Percentiles rank a stretch among this genome's conserved stretches.
These are phyloP conservation scores for Naumovozyma castellii DNA, from an alignment of 805 yeast species.

Conservation along the genomic window DNA sequence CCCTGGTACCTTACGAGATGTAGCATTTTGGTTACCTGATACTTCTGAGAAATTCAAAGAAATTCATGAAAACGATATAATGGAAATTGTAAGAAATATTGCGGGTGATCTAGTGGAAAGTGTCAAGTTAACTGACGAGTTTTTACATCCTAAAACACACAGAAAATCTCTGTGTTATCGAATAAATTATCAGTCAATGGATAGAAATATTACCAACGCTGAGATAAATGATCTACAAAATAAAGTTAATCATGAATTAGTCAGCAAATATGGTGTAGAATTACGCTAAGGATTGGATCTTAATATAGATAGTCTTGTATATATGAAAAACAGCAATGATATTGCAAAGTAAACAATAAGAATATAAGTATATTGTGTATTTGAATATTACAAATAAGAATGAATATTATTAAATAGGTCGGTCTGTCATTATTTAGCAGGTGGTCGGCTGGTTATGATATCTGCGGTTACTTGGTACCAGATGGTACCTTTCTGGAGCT, in stretches of 20 bases:
- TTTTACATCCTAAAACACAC: slow-evolving; percentile 74
- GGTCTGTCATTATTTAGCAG: too few species aligned
- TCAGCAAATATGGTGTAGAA: slow-evolving; percentile 44
- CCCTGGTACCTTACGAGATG: slow-evolving; percentile 79
- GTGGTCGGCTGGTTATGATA: slow-evolving; percentile 6
- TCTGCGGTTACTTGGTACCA: slow-evolving; percentile 60
- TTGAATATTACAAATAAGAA: not conserved
- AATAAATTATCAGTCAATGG: slow-evolving; percentile 91
- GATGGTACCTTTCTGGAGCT: slow-evolving; percentile 46
- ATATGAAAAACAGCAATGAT: too few species aligned
- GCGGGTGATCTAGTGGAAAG: slow-evolving; percentile 88
- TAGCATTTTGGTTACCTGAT: slow-evolving; percentile 80
- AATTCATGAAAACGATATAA: slow-evolving; percentile 80
- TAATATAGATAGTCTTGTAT: too few species aligned
- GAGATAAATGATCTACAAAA: slow-evolving; percentile 74
- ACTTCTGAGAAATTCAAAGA: slow-evolving; percentile 7
- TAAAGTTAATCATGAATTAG: slow-evolving; percentile 50
- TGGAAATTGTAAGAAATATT: slow-evolving; percentile 78
- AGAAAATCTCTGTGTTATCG: slow-evolving; percentile 77
- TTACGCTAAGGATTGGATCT: slow-evolving; percentile 34
- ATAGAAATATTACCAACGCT: slow-evolving; percentile 73
- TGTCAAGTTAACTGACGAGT: slow-evolving; percentile 72
- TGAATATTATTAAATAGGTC: not conserved
- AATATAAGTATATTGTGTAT: not conserved
- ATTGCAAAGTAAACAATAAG: too few species aligned